Percentiles rank a stretch among this genome's conserved stretches.
Conservation (phyloP, 2,329 filamentous ascomycete species). For the Pezicula carpinea region DNA sequence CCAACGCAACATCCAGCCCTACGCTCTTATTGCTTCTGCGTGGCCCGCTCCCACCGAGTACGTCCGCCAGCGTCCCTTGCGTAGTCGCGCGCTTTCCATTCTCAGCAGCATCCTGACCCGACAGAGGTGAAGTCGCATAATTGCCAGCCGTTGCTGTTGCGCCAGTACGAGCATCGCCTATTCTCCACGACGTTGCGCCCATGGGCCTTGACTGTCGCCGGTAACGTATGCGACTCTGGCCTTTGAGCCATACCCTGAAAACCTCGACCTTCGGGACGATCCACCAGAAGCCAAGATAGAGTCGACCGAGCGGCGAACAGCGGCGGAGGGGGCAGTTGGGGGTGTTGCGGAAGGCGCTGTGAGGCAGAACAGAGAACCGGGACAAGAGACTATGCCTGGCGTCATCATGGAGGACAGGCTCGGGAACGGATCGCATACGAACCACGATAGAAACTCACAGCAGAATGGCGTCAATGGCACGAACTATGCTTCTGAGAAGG, state of each 20-base stretch:
- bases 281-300: constrained; percentile 29
- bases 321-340: constrained; percentile 23
- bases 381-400: constrained; percentile 42
- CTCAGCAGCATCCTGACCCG: constrained; percentile 12
- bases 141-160: too few relatives aligned
- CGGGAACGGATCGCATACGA: constrained; percentile 48
- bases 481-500: constrained; percentile 30
- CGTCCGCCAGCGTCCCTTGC: constrained; percentile 22
- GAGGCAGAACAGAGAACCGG: constrained; percentile 16
- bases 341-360: constrained; percentile 21
- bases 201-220: constrained; percentile 19
- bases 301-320: constrained; percentile 22
- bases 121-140: constrained; percentile 6
- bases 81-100: constrained; percentile 26
- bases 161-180: background rate
- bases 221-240: constrained; percentile 27
- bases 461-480: constrained; percentile 41
- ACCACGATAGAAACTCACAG: constrained; percentile 48
- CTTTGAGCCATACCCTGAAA: constrained; percentile 12
- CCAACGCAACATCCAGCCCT: too few relatives aligned
- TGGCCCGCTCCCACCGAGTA: background rate
- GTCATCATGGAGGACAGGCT: constrained; percentile 52
- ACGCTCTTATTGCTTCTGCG: too few relatives aligned
- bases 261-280: constrained; percentile 4
- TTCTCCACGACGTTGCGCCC: constrained; percentile 15